Evolutionary conservation across 495 filamentous ascomycete genomes (phyloP).

Genomic region (Aspergillus steynii): DNA sequence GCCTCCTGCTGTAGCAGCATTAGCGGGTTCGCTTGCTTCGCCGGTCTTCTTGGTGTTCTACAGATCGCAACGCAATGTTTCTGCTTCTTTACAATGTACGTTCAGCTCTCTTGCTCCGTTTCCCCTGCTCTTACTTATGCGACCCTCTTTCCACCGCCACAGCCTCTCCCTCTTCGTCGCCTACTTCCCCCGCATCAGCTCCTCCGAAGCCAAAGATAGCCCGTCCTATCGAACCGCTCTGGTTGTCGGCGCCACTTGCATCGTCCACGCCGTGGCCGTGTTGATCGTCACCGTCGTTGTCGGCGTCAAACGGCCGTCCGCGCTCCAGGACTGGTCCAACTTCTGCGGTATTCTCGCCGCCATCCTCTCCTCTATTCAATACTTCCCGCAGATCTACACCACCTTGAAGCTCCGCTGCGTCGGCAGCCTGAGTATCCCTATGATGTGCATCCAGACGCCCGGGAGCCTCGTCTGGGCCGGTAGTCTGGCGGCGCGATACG

Average conservation of each 20-base stretch:
- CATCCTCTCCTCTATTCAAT: conserved; percentile 82
- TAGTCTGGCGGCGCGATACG: conserved; percentile 79
- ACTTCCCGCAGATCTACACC: conserved; percentile 91
- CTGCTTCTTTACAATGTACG: conserved; percentile 88
- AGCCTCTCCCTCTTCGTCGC: conserved; percentile 85
- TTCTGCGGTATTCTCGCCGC: conserved; percentile 76
- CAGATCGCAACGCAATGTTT: conserved; percentile 91
- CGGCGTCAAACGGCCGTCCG: conserved; percentile 52
- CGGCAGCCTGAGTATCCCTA: conserved; percentile 87
- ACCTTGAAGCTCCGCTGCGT: conserved; percentile 82
- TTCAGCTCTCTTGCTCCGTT: conserved; percentile 9
- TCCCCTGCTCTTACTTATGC: neutral
- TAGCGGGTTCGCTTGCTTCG: conserved; percentile 77
- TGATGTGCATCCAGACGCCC: conserved; percentile 98
- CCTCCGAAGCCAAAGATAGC: conserved; percentile 32
- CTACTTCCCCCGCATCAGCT: conserved; percentile 64
- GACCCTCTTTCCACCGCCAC: neutral
- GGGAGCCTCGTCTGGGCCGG: conserved; percentile 86
- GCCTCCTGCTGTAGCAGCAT: conserved; percentile 81
- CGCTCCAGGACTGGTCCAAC: conserved; percentile 76
- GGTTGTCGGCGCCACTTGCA: conserved; percentile 63
- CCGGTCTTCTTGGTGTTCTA: conserved; percentile 79
- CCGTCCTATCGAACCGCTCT: conserved; percentile 77
- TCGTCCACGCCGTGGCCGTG: conserved; percentile 68
- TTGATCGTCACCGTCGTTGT: conserved; percentile 66